These are phyloP conservation scores for Trebouxia sp. DNA, from an alignment of 139 green algal species.

Conservation along the genomic window DNA sequence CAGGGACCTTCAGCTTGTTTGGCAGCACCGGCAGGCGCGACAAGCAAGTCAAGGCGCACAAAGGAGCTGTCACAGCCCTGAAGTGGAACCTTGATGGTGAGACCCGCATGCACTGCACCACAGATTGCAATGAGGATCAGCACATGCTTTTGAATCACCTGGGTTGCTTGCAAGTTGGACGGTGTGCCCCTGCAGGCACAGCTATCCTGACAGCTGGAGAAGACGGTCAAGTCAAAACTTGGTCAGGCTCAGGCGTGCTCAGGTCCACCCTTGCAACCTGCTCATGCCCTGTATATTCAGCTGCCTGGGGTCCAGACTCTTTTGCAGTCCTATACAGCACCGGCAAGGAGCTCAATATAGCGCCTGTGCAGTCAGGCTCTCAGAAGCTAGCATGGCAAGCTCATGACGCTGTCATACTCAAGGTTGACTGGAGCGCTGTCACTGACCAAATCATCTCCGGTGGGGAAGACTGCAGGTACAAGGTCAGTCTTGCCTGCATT, in stretches of 20 bases:
- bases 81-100: constrained; percentile 75
- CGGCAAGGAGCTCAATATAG: constrained; percentile 60
- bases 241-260: constrained; percentile 79
- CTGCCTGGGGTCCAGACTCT: constrained; percentile 69
- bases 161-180: background rate
- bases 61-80: constrained; percentile 64
- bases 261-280: constrained; percentile 63
- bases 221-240: constrained; percentile 81
- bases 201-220: constrained; percentile 77
- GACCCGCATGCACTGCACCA: background rate
- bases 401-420: constrained; percentile 50
- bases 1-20: constrained; percentile 73
- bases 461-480: constrained; percentile 81
- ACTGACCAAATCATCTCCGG: constrained; percentile 72
- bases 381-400: constrained; percentile 40
- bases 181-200: constrained; percentile 52
- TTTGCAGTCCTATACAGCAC: constrained; percentile 57
- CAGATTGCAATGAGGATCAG: background rate
- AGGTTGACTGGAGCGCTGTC: constrained; percentile 74
- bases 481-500: constrained; percentile 17
- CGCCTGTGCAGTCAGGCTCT: constrained; percentile 49
- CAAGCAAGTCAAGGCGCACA: constrained; percentile 73
- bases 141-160: background rate
- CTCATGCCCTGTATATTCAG: constrained; percentile 62
- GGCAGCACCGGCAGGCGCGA: constrained; percentile 60